These are phyloP conservation scores for Hura crepitans DNA, from an alignment of 441 rosid species.

Conservation along the genomic window DNA sequence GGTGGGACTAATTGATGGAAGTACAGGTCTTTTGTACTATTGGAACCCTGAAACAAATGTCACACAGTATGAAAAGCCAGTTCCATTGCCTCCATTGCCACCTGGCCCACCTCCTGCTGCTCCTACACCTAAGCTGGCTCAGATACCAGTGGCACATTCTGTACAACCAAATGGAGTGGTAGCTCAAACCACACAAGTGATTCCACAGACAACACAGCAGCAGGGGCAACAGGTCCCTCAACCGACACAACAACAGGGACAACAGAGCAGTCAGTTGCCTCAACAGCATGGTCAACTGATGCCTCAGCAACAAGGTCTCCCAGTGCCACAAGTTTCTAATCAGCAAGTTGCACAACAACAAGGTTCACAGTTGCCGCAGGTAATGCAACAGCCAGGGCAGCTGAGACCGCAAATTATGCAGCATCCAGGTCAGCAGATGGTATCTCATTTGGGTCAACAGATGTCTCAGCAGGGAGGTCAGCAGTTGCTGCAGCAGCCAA, in stretches of 20 bases:
- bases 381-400: conserved; percentile 47
- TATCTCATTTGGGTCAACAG: conserved; percentile 39
- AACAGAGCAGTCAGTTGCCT: conserved; percentile 39
- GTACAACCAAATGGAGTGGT: conserved; percentile 39
- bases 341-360: conserved; percentile 40
- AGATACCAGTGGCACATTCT: conserved; percentile 44
- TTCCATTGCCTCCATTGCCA: conserved; percentile 45
- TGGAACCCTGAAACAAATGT: conserved; percentile 93
- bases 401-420: conserved; percentile 59
- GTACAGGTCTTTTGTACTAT: conserved; percentile 63
- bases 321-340: conserved; percentile 35
- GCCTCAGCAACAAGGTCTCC: conserved; percentile 30
- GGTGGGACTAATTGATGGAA: conserved; percentile 86
- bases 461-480: conserved; percentile 52
- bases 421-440: conserved; percentile 46
- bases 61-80: conserved; percentile 86
- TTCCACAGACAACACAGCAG: conserved; percentile 28
- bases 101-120: conserved; percentile 48
- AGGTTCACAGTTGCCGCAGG: conserved; percentile 39
- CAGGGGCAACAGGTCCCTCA: conserved; percentile 43
- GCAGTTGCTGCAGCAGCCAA: conserved; percentile 47
- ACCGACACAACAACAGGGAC: conserved; percentile 40
- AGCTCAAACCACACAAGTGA: conserved; percentile 37
- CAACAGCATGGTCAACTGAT: conserved; percentile 35
- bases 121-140: conserved; percentile 58